Base-by-base conservation (phyloP, 176 grass and related monocot species). In the Triticum dicoccoides region DNA sequence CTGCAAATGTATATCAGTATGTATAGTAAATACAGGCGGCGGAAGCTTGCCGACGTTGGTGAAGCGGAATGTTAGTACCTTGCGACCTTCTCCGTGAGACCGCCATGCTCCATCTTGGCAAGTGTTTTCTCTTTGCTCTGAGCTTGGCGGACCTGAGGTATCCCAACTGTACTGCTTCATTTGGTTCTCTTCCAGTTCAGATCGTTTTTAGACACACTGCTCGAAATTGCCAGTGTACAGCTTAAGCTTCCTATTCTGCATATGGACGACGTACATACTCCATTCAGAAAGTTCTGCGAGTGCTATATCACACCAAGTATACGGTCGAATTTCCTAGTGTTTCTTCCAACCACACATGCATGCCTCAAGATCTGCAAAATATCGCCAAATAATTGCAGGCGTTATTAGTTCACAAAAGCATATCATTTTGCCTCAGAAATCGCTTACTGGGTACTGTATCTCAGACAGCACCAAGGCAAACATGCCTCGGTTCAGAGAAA, bases 51-150 rank as follows among this genome's bases (percentile, higher is more conserved):
- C 8, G 38, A 39, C 8, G 39, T 41, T 97, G 38, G 76, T 88
- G 42, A 97, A 97, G 25, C 87, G 87, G 73, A 97, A 97, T 9
- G 87, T 83, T 51, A 97, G 68, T 23, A 95, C 77, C 80, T 41
- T 41, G 8, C 0, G 39, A 41, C 2, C 39, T 85, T 95, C 67
- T 97, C 95, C 5, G 89, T 93, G 13, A 95, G 90, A 33, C 95
- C 92, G 18, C 95, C 92, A 9, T 89, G 89, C 87, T 97, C 92
- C 95, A 97, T 97, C 89, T 95, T 38, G 37, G 37, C 37, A 20
- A 97, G 90, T 17, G 89, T 97, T 85, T 93, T 97, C 87, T 97
- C 95, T 63, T 97, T 97, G 37, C 91, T 95, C 66, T 93, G 91
- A 18, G 95, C 89, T 95, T 97, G 8, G 91, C 92, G 71, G 92